Evolutionary conservation across 441 rosid genomes (phyloP).

Genomic region (Macaranga tanarius): DNA sequence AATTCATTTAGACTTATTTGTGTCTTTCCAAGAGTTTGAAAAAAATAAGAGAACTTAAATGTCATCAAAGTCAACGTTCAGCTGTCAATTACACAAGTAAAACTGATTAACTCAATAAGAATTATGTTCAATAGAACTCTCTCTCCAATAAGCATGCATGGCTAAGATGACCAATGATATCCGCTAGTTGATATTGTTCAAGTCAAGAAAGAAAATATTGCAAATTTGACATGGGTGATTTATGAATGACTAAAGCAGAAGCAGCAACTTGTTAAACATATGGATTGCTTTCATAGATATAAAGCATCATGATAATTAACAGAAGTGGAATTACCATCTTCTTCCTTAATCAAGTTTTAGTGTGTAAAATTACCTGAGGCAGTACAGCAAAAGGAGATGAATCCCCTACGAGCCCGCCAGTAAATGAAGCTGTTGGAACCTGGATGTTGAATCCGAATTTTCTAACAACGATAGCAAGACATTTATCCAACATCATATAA

Average conservation of each 20-base stretch:
- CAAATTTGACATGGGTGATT: background rate
- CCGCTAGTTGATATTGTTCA: background rate
- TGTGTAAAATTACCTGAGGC: conserved; percentile 53
- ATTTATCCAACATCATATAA: conserved; percentile 78
- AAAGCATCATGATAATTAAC: background rate
- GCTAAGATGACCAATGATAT: background rate
- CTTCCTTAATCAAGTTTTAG: background rate
- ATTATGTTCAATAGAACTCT: background rate
- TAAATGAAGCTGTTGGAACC: conserved; percentile 71
- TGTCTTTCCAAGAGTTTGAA: background rate
- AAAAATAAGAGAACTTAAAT: background rate
- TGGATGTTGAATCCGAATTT: conserved; percentile 56
- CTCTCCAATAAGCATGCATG: background rate
- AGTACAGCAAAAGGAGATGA: conserved; percentile 71
- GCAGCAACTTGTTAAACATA: background rate
- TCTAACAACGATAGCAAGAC: conserved; percentile 50
- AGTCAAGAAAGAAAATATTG: background rate
- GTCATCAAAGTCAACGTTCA: background rate
- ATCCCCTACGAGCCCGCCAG: conserved; percentile 86
- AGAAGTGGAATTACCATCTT: background rate
- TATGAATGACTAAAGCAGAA: background rate
- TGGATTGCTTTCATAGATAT: background rate
- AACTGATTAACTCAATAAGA: background rate
- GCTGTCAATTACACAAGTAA: background rate
- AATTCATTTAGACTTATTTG: conserved; percentile 8